Evolutionary conservation across 2,329 filamentous ascomycete genomes (phyloP).

Genomic region (Ploettnerulaceae sp.): DNA sequence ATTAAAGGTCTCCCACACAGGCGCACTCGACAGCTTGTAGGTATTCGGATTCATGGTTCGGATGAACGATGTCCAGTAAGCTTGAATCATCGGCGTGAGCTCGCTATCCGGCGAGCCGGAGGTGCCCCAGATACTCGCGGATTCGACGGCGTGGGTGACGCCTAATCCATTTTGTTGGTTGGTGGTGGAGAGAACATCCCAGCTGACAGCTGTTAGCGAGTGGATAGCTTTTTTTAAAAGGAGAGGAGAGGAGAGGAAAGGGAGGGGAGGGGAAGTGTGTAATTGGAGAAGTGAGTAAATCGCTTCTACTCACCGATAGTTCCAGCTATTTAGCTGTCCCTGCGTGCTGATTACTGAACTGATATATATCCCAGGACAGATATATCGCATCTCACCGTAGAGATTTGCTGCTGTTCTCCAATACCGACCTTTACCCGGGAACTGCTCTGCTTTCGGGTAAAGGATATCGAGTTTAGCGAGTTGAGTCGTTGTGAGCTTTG

Average conservation of each 20-base stretch:
- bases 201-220: conserved; percentile 32
- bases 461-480: conserved; percentile 47
- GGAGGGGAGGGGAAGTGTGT: too few species aligned
- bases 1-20: conserved; percentile 47
- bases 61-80: conserved; percentile 73
- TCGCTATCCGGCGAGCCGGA: conserved; percentile 52
- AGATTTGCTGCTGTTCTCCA: conserved; percentile 55
- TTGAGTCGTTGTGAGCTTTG: conserved; percentile 46
- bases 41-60: conserved; percentile 60
- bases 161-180: conserved; percentile 52
- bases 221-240: too few species aligned
- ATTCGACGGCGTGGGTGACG: conserved; percentile 62
- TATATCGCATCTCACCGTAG: conserved; percentile 63
- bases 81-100: conserved; percentile 58
- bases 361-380: conserved; percentile 56
- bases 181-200: conserved; percentile 55
- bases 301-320: conserved; percentile 46
- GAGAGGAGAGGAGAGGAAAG: too few species aligned
- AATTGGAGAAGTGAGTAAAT: conserved; percentile 34
- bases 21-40: conserved; percentile 41
- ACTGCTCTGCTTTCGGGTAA: conserved; percentile 47
- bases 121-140: conserved; percentile 64
- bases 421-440: conserved; percentile 47
- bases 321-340: conserved; percentile 48
- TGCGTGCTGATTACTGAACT: conserved; percentile 25